Evolutionary conservation across 2,329 filamentous ascomycete genomes (phyloP).

Genomic region (Phaeomoniella chlamydospora): DNA sequence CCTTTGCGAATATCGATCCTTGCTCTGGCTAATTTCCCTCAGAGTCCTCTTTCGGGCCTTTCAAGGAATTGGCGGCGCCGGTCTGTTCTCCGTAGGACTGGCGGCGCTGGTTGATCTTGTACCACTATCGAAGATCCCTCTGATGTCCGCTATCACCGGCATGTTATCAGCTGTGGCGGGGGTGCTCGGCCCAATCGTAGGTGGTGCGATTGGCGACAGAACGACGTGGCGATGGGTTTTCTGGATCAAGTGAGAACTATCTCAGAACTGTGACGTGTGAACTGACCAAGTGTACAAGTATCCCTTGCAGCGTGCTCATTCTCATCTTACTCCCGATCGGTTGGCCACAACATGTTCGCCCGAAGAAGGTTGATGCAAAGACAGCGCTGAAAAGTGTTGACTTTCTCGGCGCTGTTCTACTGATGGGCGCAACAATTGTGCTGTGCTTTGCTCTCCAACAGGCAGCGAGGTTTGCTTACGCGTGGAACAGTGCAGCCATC

Average conservation of each 20-base stretch:
- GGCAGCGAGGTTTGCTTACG: conserved; percentile 4
- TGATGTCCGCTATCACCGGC: conserved; percentile 4
- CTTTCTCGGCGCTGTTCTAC: conserved; percentile 14
- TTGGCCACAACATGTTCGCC: too few relatives aligned
- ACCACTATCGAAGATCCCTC: conserved; percentile 5
- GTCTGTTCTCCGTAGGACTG: conserved; percentile 11
- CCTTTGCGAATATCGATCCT: too few relatives aligned
- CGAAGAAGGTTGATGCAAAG: too few relatives aligned
- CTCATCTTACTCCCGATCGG: too few relatives aligned
- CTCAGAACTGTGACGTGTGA: too few relatives aligned
- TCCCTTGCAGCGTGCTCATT: too few relatives aligned
- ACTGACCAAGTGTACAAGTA: too few relatives aligned
- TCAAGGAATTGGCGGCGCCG: conserved; percentile 14
- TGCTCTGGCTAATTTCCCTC: too few relatives aligned
- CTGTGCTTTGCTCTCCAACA: conserved; percentile 9
- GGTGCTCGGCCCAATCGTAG: conserved; percentile 10
- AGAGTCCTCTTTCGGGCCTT: conserved; percentile 15
- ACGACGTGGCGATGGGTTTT: conserved; percentile 12
- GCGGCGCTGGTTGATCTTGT: conserved; percentile 10
- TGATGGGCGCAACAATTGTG: conserved; percentile 6
- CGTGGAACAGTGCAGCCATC: conserved; percentile 5
- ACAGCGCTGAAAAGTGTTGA: too few relatives aligned
- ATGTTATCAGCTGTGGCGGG: conserved; percentile 6
- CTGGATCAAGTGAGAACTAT: too few relatives aligned
- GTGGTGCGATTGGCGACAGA: conserved; percentile 9